Conservation (phyloP, 306 rosid species). For the Dicorynia guianensis region DNA sequence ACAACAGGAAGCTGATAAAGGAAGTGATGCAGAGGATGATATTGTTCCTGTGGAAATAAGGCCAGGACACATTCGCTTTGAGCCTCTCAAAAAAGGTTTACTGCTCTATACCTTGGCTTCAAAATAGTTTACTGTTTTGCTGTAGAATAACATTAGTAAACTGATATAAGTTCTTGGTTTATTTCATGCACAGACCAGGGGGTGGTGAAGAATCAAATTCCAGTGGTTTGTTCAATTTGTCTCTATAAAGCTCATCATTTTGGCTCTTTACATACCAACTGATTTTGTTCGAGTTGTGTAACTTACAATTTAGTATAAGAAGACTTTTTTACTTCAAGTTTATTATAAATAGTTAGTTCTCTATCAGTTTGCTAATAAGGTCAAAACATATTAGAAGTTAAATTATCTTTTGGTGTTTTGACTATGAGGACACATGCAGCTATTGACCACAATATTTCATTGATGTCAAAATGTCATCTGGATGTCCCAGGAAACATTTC, state of each 20-base stretch:
- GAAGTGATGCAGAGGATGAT: constrained; percentile 65
- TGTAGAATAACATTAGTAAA: constrained; percentile 33
- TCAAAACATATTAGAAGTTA: constrained; percentile 15
- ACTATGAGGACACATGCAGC: constrained; percentile 25
- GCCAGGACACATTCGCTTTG: constrained; percentile 97
- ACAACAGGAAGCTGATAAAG: constrained; percentile 53
- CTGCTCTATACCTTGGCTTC: constrained; percentile 18
- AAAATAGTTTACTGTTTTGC: constrained; percentile 21
- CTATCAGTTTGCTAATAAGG: constrained; percentile 20
- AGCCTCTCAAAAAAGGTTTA: constrained; percentile 69
- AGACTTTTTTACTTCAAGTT: constrained; percentile 6
- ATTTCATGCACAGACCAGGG: constrained; percentile 59
- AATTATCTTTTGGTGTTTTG: constrained; percentile 15
- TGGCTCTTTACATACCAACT: constrained; percentile 6
- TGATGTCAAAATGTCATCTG: constrained; percentile 31
- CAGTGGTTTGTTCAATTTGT: constrained; percentile 58
- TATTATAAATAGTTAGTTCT: constrained; percentile 24
- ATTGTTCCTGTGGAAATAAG: constrained; percentile 79
- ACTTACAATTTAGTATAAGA: constrained; percentile 4
- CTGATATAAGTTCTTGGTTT: constrained; percentile 50
- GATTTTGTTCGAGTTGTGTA: constrained; percentile 14
- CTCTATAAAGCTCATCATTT: constrained; percentile 23
- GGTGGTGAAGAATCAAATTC: constrained; percentile 49
- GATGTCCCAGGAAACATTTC: constrained; percentile 69
- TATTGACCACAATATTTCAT: constrained; percentile 16